Percentiles rank a stretch among this genome's conserved stretches.
These are phyloP conservation scores for Gymnopilus dilepis DNA, from an alignment of 768 basidiomycete genomes.

Conservation along the genomic window DNA sequence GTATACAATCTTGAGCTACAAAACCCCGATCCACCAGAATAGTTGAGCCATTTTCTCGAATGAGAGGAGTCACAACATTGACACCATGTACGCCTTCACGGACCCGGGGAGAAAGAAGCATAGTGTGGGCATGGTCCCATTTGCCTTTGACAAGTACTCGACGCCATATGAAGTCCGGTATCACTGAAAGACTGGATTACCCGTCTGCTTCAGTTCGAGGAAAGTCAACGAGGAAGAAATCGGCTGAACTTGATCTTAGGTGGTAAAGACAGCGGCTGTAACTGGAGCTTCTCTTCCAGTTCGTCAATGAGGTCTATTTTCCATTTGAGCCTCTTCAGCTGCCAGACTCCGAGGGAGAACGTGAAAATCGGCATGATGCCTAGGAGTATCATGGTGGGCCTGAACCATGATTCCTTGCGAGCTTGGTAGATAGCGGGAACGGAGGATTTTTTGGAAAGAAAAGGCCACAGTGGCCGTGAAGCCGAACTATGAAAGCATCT, in stretches of 20 bases:
- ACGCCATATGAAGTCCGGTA: conserved; percentile 90
- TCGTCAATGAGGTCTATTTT: conserved; percentile 94
- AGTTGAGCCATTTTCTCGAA: conserved; percentile 80
- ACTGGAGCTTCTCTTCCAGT: conserved; percentile 85
- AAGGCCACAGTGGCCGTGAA: conserved; percentile 25
- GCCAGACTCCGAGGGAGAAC: conserved; percentile 91
- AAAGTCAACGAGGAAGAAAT: conserved; percentile 18
- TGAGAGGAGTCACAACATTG: conserved; percentile 86
- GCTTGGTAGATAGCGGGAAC: conserved; percentile 59
- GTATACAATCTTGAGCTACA: conserved; percentile 59
- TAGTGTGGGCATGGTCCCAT: conserved; percentile 79
- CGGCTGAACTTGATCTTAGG: conserved; percentile 74
- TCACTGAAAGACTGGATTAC: conserved; percentile 57
- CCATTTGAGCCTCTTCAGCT: conserved; percentile 92
- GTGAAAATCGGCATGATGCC: conserved; percentile 91
- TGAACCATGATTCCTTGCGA: conserved; percentile 65
- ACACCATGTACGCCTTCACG: conserved; percentile 88
- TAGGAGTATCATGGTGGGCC: conserved; percentile 73
- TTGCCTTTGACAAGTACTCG: conserved; percentile 79
- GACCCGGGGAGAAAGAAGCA: conserved; percentile 87
- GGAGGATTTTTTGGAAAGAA: conserved; percentile 24
- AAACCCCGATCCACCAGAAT: conserved; percentile 95
- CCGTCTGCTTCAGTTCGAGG: conserved; percentile 23
- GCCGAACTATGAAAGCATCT: conserved; percentile 28
- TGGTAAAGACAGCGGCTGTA: conserved; percentile 80